Evolutionary conservation across 2,329 filamentous ascomycete species (phyloP).

Genomic region (Aureobasidium sp.): DNA sequence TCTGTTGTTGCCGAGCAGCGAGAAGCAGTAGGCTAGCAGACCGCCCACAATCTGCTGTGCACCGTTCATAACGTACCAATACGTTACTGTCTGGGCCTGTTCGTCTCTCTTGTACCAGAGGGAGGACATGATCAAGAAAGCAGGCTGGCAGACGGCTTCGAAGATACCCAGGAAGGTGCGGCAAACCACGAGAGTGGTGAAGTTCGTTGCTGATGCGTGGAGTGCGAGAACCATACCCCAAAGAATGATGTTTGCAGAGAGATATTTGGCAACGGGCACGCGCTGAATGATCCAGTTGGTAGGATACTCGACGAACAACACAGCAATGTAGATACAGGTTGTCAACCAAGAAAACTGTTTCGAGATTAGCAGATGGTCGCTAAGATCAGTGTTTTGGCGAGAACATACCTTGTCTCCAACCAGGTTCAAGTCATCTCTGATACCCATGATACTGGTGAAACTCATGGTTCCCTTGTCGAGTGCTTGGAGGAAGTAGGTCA

Average conservation of each 20-base stretch:
- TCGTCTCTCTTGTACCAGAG: slow-evolving; percentile 63
- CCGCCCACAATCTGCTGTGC: slow-evolving; percentile 64
- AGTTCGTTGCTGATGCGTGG: slow-evolving; percentile 53
- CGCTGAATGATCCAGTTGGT: slow-evolving; percentile 55
- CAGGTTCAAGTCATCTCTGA: slow-evolving; percentile 27
- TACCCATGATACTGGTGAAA: slow-evolving; percentile 35
- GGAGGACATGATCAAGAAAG: slow-evolving; percentile 56
- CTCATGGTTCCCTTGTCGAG: slow-evolving; percentile 60
- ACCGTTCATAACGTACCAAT: slow-evolving; percentile 55
- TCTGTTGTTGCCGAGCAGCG: slow-evolving; percentile 22
- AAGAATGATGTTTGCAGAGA: slow-evolving; percentile 52
- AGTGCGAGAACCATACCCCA: slow-evolving; percentile 55
- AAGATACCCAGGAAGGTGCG: slow-evolving; percentile 62
- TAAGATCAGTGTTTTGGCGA: too few species aligned
- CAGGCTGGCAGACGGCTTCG: slow-evolving; percentile 60
- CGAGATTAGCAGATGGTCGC: neutral
- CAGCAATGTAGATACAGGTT: slow-evolving; percentile 65
- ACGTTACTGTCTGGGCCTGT: slow-evolving; percentile 57
- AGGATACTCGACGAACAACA: slow-evolving; percentile 63
- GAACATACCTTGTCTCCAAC: slow-evolving; percentile 24
- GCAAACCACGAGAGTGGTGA: slow-evolving; percentile 49
- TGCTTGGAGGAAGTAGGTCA: slow-evolving; percentile 64
- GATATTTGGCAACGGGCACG: slow-evolving; percentile 52
- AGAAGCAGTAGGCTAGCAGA: slow-evolving; percentile 50
- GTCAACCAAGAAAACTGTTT: slow-evolving; percentile 60